These are phyloP conservation scores for Coleophoma crateriformis DNA, from an alignment of 2,329 filamentous ascomycete species.

Conservation along the genomic window DNA sequence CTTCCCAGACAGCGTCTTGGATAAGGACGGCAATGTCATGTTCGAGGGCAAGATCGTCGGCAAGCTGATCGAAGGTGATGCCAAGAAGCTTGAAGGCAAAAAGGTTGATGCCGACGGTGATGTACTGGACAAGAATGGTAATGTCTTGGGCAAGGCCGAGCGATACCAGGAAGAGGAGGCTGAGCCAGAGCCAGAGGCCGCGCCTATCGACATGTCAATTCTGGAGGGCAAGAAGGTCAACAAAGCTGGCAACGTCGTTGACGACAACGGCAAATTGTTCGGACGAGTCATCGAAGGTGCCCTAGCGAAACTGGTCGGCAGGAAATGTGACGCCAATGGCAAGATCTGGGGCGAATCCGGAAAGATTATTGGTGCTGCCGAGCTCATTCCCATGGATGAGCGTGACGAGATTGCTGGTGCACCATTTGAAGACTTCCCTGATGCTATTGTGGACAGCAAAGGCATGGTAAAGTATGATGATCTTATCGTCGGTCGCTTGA, in stretches of 20 bases:
- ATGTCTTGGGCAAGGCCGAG: constrained; percentile 35
- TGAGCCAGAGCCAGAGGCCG: constrained; percentile 13
- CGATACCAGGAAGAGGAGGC: constrained; percentile 27
- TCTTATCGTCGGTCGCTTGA: constrained; percentile 51
- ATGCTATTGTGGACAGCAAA: constrained; percentile 46
- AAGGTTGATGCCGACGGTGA: constrained; percentile 78
- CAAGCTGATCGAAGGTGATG: constrained; percentile 56
- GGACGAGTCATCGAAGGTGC: constrained; percentile 63
- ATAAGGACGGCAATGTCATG: constrained; percentile 45
- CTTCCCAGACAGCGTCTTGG: constrained; percentile 47
- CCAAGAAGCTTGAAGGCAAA: constrained; percentile 58
- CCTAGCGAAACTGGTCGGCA: constrained; percentile 56
- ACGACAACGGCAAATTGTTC: constrained; percentile 46
- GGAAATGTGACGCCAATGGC: constrained; percentile 59
- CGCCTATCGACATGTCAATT: constrained; percentile 37
- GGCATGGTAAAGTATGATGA: constrained; percentile 46
- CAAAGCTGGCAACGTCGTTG: constrained; percentile 52
- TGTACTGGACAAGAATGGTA: constrained; percentile 70
- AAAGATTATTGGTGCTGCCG: constrained; percentile 60
- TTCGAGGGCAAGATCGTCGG: constrained; percentile 49
- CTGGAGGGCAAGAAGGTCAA: constrained; percentile 52
- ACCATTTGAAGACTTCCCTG: constrained; percentile 54
- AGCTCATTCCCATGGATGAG: constrained; percentile 54
- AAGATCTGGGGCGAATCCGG: constrained; percentile 68
- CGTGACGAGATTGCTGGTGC: constrained; percentile 41